phyloP scores from a whole-genome alignment of 2,329 filamentous ascomycete genomes.

The Xylariaceae sp. region DNA sequence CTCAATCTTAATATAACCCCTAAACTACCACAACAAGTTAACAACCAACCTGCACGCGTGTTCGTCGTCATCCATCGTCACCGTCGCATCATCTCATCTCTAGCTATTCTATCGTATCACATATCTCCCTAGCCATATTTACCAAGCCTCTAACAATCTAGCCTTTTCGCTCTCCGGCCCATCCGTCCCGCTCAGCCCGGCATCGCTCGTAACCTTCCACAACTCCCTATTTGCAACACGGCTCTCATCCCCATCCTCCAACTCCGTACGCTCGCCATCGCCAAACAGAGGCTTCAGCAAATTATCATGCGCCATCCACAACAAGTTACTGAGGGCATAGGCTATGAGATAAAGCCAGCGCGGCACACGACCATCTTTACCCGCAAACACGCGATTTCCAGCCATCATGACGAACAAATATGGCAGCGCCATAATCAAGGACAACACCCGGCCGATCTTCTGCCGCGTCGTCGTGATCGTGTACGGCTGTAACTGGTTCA shows the following conservation, averaged over 20 bases:
- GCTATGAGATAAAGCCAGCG: conserved; percentile 56
- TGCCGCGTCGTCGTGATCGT: conserved; percentile 63
- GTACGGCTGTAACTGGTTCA: conserved; percentile 65
- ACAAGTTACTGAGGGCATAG: conserved; percentile 38
- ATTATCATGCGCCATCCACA: conserved; percentile 62
- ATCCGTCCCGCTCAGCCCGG: neutral
- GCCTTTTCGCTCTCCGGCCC: conserved; percentile 22
- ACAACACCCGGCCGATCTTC: conserved; percentile 56
- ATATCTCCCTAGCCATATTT: neutral
- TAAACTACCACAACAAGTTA: neutral
- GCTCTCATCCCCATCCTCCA: conserved; percentile 12
- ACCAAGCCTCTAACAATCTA: conserved; percentile 28
- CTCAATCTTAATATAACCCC: neutral
- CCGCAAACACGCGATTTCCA: conserved; percentile 47
- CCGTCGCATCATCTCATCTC: conserved; percentile 19
- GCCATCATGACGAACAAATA: conserved; percentile 44
- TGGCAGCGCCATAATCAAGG: conserved; percentile 56
- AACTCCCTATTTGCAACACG: neutral
- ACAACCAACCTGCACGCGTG: neutral
- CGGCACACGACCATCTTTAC: conserved; percentile 60
- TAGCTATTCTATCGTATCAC: neutral
- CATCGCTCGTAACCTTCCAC: neutral
- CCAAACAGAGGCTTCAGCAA: conserved; percentile 67
- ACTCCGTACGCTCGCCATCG: conserved; percentile 68
- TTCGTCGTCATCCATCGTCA: conserved; percentile 15